These are phyloP conservation scores for Taphrina wiesneri DNA, from an alignment of 1,139 yeast genomes.

Conservation along the genomic window DNA sequence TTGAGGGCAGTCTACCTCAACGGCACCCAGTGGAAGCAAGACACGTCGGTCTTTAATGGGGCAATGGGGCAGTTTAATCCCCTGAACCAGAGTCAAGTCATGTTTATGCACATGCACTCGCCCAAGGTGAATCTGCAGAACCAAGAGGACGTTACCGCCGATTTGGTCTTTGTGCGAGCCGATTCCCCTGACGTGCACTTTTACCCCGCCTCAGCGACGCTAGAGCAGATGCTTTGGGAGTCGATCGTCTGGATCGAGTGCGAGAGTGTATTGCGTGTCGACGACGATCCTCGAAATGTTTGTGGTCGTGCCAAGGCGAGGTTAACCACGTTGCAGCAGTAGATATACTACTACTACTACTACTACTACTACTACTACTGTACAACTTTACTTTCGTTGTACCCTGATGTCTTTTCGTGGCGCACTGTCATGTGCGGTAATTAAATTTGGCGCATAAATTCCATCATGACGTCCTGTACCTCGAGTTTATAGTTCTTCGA, in stretches of 20 bases:
- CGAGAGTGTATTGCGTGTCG: background rate
- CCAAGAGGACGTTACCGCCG: constrained; percentile 8
- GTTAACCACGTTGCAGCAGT: background rate
- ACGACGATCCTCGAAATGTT: background rate
- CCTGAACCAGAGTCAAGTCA: constrained; percentile 17
- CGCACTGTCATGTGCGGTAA: background rate
- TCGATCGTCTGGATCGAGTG: constrained; percentile 19
- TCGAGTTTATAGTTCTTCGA: too few relatives aligned
- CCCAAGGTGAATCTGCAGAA: constrained; percentile 8
- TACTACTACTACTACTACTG: background rate
- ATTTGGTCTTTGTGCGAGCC: constrained; percentile 14
- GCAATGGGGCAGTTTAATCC: constrained; percentile 25
- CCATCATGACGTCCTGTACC: background rate
- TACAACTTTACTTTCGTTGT: background rate
- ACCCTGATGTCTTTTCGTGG: background rate
- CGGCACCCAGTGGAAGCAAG: constrained; percentile 19
- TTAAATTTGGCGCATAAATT: background rate
- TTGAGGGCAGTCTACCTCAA: constrained; percentile 11
- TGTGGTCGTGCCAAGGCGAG: background rate
- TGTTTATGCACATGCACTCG: constrained; percentile 27
- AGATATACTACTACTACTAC: too few relatives aligned
- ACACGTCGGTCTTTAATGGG: constrained; percentile 15
- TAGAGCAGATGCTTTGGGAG: constrained; percentile 16
- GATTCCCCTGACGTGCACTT: constrained; percentile 16
- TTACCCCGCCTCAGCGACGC: background rate